These are phyloP conservation scores for Pestalotiopsis sp. DNA, from an alignment of 2,329 filamentous ascomycete species.

Conservation along the genomic window DNA sequence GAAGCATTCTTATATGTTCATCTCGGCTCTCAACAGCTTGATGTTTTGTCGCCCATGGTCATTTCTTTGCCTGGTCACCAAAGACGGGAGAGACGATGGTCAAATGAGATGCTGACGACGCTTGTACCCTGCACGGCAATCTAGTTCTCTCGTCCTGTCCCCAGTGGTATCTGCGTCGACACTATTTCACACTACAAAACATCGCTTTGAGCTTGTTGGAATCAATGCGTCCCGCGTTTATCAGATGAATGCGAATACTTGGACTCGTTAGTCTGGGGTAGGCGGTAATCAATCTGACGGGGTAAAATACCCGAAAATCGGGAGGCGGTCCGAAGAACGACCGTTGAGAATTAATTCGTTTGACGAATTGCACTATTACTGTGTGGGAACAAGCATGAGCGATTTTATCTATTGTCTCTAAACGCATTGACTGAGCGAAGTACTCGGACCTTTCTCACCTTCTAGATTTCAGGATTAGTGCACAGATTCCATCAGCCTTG, in stretches of 20 bases:
- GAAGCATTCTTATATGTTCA: background rate
- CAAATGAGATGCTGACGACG: background rate
- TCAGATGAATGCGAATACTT: too few relatives aligned
- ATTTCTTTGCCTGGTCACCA: background rate
- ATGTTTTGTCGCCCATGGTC: background rate
- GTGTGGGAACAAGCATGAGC: background rate
- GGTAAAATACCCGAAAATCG: background rate
- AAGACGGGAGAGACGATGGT: background rate
- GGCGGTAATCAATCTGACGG: background rate
- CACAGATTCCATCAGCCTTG: too few relatives aligned
- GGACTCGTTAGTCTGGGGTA: background rate
- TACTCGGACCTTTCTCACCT: too few relatives aligned
- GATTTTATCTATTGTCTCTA: background rate
- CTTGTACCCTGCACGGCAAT: background rate
- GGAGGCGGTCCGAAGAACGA: background rate
- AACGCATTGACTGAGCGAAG: background rate
- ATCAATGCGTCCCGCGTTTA: too few relatives aligned
- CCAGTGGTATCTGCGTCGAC: background rate
- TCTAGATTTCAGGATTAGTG: too few relatives aligned
- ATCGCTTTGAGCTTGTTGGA: too few relatives aligned
- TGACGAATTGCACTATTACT: background rate
- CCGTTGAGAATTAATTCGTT: background rate
- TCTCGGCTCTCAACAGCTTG: slow-evolving; percentile 10
- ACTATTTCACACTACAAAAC: too few relatives aligned
- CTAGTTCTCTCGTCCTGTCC: background rate